Conservation (phyloP, 2,329 filamentous ascomycete genomes). For the Cladosporium cucumerinum region DNA sequence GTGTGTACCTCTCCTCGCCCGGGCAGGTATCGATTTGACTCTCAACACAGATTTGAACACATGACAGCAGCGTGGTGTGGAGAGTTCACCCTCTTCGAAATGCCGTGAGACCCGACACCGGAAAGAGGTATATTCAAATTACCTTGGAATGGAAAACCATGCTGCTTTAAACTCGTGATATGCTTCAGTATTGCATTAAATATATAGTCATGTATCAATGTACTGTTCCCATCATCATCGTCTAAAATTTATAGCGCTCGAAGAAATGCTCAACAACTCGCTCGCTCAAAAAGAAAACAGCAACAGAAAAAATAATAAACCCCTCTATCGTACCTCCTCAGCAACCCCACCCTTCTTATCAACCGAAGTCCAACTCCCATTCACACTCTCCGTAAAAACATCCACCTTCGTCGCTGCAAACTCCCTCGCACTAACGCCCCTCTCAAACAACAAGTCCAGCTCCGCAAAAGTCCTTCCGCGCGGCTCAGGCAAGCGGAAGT, state of each 20-base stretch:
- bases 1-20: too few species aligned
- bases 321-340: background rate
- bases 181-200: background rate
- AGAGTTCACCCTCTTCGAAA: too few species aligned
- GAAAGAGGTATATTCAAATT: background rate
- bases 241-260: background rate
- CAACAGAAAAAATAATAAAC: background rate
- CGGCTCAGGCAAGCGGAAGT: slow-evolving; percentile 78
- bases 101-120: too few species aligned
- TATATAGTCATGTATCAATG: background rate
- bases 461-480: slow-evolving; percentile 79
- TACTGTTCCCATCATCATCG: slow-evolving; percentile 3
- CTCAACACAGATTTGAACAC: too few species aligned
- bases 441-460: slow-evolving; percentile 79
- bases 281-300: background rate
- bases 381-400: slow-evolving; percentile 44
- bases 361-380: slow-evolving; percentile 5
- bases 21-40: too few species aligned
- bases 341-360: background rate
- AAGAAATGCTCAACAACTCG: background rate
- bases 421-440: slow-evolving; percentile 65
- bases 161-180: background rate
- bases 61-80: too few species aligned
- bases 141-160: background rate
- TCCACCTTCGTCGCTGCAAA: slow-evolving; percentile 60